Percentiles rank a stretch among this genome's conserved stretches.
Conservation (phyloP, 2,329 filamentous ascomycete genomes). For the Podosphaera xanthii region DNA sequence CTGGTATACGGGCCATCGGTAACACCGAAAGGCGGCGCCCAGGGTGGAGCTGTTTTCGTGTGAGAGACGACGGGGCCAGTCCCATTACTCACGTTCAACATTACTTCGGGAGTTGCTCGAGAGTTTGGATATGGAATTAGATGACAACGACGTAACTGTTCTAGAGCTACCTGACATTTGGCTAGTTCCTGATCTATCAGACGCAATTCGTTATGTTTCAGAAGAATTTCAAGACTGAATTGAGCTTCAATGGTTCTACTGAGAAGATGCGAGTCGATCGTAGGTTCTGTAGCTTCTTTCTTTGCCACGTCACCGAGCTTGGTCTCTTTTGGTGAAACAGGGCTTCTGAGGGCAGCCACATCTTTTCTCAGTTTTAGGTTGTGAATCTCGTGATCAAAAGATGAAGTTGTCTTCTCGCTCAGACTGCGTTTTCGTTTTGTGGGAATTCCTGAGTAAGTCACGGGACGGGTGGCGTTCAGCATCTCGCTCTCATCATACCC, state of each 20-base stretch:
- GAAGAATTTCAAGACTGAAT: constrained; percentile 71
- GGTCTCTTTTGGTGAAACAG: not conserved
- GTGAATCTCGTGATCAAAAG: constrained; percentile 5
- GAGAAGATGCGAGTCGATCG: constrained; percentile 13
- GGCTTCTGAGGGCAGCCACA: constrained; percentile 1
- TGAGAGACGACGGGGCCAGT: constrained; percentile 45
- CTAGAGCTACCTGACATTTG: constrained; percentile 80
- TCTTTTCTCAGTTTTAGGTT: constrained; percentile 16
- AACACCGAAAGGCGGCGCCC: constrained; percentile 76
- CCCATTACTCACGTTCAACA: constrained; percentile 50
- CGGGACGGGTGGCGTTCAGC: constrained; percentile 10
- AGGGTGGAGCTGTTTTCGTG: constrained; percentile 44
- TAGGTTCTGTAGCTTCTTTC: constrained; percentile 3
- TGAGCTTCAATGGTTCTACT: constrained; percentile 45
- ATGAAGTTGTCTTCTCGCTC: not conserved
- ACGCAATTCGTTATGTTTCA: constrained; percentile 86
- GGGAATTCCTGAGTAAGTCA: constrained; percentile 5
- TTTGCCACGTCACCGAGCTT: not conserved
- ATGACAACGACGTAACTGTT: constrained; percentile 81
- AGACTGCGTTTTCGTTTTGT: constrained; percentile 12
- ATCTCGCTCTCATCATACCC: constrained; percentile 21
- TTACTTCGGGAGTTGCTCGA: constrained; percentile 39
- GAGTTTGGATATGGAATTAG: constrained; percentile 72
- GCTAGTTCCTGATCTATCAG: constrained; percentile 90
- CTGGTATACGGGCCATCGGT: constrained; percentile 79